Conservation (phyloP, 305 asterid genomes). For the Fraxinus ornus region DNA sequence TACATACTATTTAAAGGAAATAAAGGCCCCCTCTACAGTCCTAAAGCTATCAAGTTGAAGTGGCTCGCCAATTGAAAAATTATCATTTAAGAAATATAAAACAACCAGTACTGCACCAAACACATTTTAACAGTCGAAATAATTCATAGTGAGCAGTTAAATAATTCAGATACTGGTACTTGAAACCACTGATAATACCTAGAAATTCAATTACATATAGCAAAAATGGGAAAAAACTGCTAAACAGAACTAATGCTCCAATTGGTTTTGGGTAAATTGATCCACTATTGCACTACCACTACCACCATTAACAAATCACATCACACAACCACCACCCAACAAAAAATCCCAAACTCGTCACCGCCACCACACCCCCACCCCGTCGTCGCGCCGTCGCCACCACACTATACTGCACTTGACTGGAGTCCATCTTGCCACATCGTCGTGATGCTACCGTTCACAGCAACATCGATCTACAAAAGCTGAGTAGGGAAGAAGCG, state of each 20-base stretch:
- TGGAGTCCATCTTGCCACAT: too few relatives aligned
- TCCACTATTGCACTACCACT: not conserved
- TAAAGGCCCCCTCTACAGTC: not conserved
- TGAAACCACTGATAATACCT: not conserved
- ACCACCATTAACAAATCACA: too few relatives aligned
- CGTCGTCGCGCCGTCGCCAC: too few relatives aligned
- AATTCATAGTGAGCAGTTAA: not conserved
- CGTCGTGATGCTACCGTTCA: too few relatives aligned
- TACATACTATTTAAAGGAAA: not conserved
- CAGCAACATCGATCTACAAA: too few relatives aligned
- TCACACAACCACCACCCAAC: too few relatives aligned
- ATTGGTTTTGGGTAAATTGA: not conserved
- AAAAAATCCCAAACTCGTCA: too few relatives aligned
- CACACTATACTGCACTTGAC: too few relatives aligned
- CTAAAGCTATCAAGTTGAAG: not conserved
- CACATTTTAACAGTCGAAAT: not conserved
- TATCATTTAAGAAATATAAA: not conserved
- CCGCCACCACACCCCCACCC: too few relatives aligned
- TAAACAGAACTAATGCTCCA: not conserved
- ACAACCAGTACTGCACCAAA: not conserved
- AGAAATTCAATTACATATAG: not conserved
- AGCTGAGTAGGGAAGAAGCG: too few relatives aligned
- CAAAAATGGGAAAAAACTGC: not conserved
- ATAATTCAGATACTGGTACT: not conserved
- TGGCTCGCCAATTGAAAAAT: not conserved